Percentiles rank a stretch among this genome's conserved stretches.
phyloP scores from a whole-genome alignment of 1,284 basidiomycete species.

The Rhodotorula sp. region DNA sequence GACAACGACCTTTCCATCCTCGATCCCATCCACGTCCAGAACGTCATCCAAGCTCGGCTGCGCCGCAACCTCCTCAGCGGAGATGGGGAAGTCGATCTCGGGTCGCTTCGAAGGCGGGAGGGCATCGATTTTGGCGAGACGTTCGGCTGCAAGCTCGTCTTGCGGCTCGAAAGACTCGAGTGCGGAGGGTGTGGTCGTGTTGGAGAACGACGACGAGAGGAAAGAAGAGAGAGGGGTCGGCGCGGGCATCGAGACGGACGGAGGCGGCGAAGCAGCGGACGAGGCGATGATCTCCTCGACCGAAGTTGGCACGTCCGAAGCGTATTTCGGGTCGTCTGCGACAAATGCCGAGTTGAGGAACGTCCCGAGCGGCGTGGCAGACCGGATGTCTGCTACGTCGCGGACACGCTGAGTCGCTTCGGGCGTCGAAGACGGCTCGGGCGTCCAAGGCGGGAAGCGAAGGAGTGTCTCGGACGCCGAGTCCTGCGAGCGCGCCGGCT shows the following conservation, averaged over 20 bases:
- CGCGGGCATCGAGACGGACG: background rate
- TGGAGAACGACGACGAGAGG: conserved; percentile 20
- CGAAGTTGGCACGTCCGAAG: background rate
- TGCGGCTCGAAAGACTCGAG: conserved; percentile 2
- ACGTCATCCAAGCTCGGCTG: conserved; percentile 15
- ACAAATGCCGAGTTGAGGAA: conserved; percentile 10
- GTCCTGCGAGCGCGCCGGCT: background rate
- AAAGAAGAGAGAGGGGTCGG: conserved; percentile 11
- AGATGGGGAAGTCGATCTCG: conserved; percentile 15
- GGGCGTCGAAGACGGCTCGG: background rate
- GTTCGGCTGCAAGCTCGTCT: conserved; percentile 1
- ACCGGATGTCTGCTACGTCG: background rate
- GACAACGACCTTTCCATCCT: conserved; percentile 13
- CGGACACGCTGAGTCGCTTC: background rate
- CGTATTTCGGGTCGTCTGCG: background rate
- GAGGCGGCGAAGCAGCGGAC: background rate
- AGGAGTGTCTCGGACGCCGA: background rate
- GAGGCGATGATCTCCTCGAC: background rate
- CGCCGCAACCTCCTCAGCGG: conserved; percentile 21
- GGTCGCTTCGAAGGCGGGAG: background rate
- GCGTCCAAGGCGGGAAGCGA: conserved; percentile 19
- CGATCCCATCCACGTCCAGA: conserved; percentile 23
- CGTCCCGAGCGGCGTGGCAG: background rate
- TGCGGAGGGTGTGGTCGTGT: background rate
- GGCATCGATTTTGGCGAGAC: conserved; percentile 2